These are phyloP conservation scores for Graphiopsis chlorocephala DNA, from an alignment of 2,329 filamentous ascomycete species.

Conservation along the genomic window DNA sequence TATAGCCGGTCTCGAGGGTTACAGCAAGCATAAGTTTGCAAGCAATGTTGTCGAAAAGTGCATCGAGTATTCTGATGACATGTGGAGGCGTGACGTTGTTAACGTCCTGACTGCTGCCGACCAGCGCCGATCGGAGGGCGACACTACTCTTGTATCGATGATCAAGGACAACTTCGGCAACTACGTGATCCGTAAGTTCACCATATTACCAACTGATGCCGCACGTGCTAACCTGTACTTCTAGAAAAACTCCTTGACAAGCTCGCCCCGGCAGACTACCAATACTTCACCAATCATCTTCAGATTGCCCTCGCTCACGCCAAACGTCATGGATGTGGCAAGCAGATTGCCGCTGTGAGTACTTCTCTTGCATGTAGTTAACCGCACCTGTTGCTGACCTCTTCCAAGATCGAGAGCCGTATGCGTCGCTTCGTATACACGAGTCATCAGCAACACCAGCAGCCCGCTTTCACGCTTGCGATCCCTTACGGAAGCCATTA, in stretches of 20 bases:
- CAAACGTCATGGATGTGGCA: conserved; percentile 41
- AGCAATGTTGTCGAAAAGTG: conserved; percentile 98
- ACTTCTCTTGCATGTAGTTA: conserved; percentile 47
- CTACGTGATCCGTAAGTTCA: conserved; percentile 86
- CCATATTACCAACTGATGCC: neutral
- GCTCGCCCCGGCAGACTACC: conserved; percentile 40
- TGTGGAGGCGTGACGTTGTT: conserved; percentile 69
- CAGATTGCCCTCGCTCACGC: conserved; percentile 46
- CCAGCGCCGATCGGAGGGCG: conserved; percentile 54
- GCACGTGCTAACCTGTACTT: conserved; percentile 19
- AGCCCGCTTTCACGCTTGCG: neutral
- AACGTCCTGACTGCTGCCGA: conserved; percentile 57
- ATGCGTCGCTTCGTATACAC: conserved; percentile 43
- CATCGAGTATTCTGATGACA: conserved; percentile 66
- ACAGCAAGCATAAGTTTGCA: conserved; percentile 93
- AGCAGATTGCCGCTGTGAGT: conserved; percentile 47
- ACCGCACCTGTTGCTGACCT: conserved; percentile 23
- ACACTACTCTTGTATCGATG: conserved; percentile 68
- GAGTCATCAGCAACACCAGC: conserved; percentile 18
- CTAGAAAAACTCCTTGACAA: conserved; percentile 73
- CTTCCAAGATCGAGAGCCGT: conserved; percentile 44
- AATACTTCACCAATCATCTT: conserved; percentile 40
- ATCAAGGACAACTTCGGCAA: conserved; percentile 93
- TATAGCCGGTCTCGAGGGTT: conserved; percentile 65
- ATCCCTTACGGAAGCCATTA: conserved; percentile 26